These are phyloP conservation scores for Penicillium taxi DNA, from an alignment of 495 filamentous ascomycete genomes.

Conservation along the genomic window DNA sequence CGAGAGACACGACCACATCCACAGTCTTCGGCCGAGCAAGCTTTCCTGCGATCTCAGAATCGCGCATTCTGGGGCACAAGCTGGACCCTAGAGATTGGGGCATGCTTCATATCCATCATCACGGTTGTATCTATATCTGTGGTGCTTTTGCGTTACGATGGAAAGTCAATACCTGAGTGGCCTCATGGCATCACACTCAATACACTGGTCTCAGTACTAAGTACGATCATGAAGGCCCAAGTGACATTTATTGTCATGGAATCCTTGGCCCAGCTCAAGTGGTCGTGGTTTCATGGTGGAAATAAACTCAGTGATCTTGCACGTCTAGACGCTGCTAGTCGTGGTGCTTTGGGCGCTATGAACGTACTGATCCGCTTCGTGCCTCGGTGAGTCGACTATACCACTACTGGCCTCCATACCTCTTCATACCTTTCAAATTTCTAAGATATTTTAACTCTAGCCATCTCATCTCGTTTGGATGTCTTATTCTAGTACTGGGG, in stretches of 20 bases:
- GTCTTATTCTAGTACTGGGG: constrained; percentile 29
- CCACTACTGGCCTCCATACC: too few species aligned
- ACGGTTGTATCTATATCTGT: constrained; percentile 24
- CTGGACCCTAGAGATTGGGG: constrained; percentile 23
- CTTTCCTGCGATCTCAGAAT: constrained; percentile 12
- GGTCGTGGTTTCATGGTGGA: constrained; percentile 38
- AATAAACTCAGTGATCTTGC: constrained; percentile 36
- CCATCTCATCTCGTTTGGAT: constrained; percentile 34
- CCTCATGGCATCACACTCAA: constrained; percentile 42
- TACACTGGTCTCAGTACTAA: constrained; percentile 37
- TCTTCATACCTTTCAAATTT: not conserved
- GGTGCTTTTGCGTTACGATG: constrained; percentile 32
- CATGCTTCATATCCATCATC: constrained; percentile 16
- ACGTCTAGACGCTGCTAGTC: constrained; percentile 36
- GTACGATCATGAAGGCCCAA: constrained; percentile 35
- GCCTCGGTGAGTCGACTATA: constrained; percentile 13
- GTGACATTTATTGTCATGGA: constrained; percentile 34
- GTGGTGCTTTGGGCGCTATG: constrained; percentile 28
- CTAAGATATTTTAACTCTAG: constrained; percentile 10
- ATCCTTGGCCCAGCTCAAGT: constrained; percentile 40
- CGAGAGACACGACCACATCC: constrained; percentile 5
- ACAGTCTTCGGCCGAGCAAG: constrained; percentile 17
- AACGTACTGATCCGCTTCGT: constrained; percentile 23
- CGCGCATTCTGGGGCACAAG: constrained; percentile 15
- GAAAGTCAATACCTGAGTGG: constrained; percentile 32